Evolutionary conservation across 176 grass and related monocot genomes (phyloP).

Genomic region (Oryza brachyantha): DNA sequence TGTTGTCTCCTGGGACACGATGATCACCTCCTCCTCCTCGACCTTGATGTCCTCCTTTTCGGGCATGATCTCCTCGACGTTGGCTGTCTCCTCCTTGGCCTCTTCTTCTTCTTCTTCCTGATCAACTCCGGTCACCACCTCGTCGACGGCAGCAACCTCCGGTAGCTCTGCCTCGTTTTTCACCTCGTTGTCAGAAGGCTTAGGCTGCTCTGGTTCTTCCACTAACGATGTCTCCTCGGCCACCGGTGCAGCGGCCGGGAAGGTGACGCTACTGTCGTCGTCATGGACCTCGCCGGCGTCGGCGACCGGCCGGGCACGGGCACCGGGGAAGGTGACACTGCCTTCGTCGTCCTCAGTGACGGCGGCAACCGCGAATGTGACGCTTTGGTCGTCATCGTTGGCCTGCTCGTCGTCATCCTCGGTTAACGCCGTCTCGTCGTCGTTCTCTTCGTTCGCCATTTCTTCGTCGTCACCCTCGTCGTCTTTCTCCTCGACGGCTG

Average conservation of each 20-base stretch:
- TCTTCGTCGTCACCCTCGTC: neutral
- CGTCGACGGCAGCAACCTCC: neutral
- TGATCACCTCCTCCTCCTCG: neutral
- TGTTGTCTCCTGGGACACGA: neutral
- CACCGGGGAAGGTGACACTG: neutral
- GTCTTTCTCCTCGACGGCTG: neutral
- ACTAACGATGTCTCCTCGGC: conserved; percentile 4
- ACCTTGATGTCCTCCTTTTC: no score
- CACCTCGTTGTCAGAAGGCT: conserved; percentile 18
- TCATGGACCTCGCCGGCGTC: neutral
- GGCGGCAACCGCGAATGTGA: neutral
- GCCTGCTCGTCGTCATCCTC: conserved; percentile 26
- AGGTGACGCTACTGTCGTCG: neutral
- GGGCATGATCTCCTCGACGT: neutral
- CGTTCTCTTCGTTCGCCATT: neutral
- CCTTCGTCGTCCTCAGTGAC: conserved; percentile 17
- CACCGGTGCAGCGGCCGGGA: neutral
- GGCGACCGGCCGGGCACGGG: neutral
- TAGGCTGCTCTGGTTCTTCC: conserved; percentile 18
- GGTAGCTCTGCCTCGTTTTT: conserved; percentile 9
- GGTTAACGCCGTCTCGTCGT: neutral
- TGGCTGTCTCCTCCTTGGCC: neutral
- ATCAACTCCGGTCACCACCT: neutral
- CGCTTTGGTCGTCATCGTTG: conserved; percentile 19
- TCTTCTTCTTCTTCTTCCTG: neutral